phyloP scores from a whole-genome alignment of 768 basidiomycete genomes.

The Lyophyllum atratum region DNA sequence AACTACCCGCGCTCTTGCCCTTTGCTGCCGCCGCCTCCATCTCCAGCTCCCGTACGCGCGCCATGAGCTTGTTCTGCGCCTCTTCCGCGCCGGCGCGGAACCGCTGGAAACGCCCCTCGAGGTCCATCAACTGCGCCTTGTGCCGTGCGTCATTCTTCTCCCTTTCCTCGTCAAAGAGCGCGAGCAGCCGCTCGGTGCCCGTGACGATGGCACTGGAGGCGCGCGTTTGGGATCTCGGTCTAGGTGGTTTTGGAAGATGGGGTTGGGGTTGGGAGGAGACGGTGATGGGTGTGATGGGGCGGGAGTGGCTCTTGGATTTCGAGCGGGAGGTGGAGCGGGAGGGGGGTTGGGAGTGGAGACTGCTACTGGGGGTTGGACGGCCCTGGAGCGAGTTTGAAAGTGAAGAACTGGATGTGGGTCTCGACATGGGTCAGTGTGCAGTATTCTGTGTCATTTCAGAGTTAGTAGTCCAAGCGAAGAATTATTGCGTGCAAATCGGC shows the following conservation, averaged over 20 bases:
- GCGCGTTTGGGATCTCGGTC: neutral
- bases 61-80: conserved; percentile 2
- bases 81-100: neutral
- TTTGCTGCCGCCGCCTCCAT: neutral
- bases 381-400: no score
- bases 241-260: neutral
- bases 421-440: neutral
- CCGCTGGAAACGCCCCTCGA: conserved; percentile 8
- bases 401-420: neutral
- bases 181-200: conserved; percentile 11
- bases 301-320: neutral
- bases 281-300: neutral
- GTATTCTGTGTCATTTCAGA: neutral
- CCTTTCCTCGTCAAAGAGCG: conserved; percentile 6
- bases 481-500: no score
- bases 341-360: no score
- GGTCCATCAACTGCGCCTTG: neutral
- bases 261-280: neutral
- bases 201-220: neutral
- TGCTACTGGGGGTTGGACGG: no score
- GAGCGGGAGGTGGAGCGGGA: neutral
- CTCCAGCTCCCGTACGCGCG: conserved; percentile 10
- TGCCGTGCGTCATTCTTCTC: conserved; percentile 2
- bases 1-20: neutral
- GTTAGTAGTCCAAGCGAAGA: no score